phyloP scores from a whole-genome alignment of 2,329 filamentous ascomycete genomes.

The Arthrobotrys megalospora region DNA sequence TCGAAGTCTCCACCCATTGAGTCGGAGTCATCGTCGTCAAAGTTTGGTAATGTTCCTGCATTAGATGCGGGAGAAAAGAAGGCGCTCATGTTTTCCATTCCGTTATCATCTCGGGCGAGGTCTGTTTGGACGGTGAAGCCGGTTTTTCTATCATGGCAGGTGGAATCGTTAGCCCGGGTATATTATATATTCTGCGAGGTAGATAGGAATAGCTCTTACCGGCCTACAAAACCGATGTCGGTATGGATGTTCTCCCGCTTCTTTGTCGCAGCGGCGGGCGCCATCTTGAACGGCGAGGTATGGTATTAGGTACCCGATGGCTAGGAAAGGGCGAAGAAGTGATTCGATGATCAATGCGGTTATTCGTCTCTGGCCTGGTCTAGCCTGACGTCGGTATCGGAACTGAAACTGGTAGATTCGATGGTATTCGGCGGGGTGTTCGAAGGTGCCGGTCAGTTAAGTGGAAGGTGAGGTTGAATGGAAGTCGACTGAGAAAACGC shows the following conservation, averaged over 20 bases:
- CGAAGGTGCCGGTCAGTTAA: slow-evolving; percentile 6
- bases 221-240: slow-evolving; percentile 55
- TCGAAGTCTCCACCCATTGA: slow-evolving; percentile 9
- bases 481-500: slow-evolving; percentile 21
- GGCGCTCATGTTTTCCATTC: slow-evolving; percentile 87
- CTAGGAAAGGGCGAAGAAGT: background rate
- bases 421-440: background rate
- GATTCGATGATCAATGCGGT: background rate
- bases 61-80: slow-evolving; percentile 80
- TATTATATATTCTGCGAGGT: background rate
- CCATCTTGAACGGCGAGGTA: slow-evolving; percentile 23
- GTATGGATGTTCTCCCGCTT: slow-evolving; percentile 57
- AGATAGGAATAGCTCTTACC: slow-evolving; percentile 17
- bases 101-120: slow-evolving; percentile 88
- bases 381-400: background rate
- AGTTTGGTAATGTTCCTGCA: slow-evolving; percentile 66
- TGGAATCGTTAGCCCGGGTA: background rate
- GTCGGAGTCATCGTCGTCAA: slow-evolving; percentile 22
- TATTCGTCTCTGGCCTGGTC: background rate
- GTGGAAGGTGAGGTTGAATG: slow-evolving; percentile 16
- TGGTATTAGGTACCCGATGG: background rate
- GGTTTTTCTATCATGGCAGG: slow-evolving; percentile 80
- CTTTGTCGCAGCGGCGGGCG: slow-evolving; percentile 18
- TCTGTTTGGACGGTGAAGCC: slow-evolving; percentile 80
- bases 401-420: background rate